Evolutionary conservation across 352 stramenopile genomes (phyloP), one percentile per base, ranked within the genome.

Genomic region (Saprolegnia parasitica): DNA sequence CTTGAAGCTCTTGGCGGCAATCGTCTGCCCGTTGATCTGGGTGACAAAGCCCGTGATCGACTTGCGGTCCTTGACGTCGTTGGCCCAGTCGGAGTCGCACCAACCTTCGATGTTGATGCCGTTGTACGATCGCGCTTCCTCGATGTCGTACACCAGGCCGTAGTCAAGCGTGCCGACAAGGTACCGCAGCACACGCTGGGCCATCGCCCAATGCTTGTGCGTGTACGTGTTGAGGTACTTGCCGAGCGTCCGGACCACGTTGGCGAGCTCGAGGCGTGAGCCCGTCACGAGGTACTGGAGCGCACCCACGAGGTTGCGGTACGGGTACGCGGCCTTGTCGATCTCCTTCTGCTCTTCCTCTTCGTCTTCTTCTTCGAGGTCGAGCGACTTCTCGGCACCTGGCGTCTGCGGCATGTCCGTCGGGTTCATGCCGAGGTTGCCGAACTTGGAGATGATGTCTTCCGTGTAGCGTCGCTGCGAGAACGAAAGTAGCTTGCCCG

Each of bases 241-340:
- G 16, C n/a, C 21, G 21, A 65, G 57, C 29, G 32, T 24, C 8
- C n/a, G 21, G 11, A 65, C 57, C 0, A 40, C 26, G 32, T 62
- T 20, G 11, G 29, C 46, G 18, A 68, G 16, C 15, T 61, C 62
- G 13, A 35, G 20, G 20, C 62, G 47, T 20, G 62, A 26, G 1
- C 1, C 24, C 18, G 62, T 37, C 18, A 50, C 40, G 20, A 68
- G 52, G 39, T 68, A 62, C 15, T 56, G 42, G 9, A 68, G 52
- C 18, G 26, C 62, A 35, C 62, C 62, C 15, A 68, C 62, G 8
- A 68, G 16, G 21, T 32, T 68, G 26, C 62, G 47, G 26, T 68
- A 68, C 18, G 61, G 61, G 56, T 47, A 13, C 8, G 10, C 16
- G 6, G 8, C 32, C 8, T 16, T 39, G 32, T 39, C 52, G 52